These are phyloP conservation scores for Rhododendron molle DNA, from an alignment of 148 eudicot species.

Conservation along the genomic window DNA sequence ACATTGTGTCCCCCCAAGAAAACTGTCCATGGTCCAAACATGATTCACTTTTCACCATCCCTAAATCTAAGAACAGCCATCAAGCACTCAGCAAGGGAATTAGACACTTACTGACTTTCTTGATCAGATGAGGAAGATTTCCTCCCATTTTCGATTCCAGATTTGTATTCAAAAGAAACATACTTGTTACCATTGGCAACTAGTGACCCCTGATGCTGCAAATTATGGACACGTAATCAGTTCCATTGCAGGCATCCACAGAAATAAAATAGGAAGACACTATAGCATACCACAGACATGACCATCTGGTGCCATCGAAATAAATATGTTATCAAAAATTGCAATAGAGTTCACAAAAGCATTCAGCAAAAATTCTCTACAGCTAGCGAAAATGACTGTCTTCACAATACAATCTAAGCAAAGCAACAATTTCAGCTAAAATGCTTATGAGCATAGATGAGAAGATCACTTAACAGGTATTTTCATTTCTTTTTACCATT, in stretches of 20 bases:
- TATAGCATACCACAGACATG: constrained; percentile 2
- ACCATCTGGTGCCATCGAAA: background rate
- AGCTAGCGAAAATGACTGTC: background rate
- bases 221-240: constrained; percentile 6
- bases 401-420: background rate
- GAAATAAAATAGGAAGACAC: constrained; percentile 7
- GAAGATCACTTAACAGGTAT: background rate
- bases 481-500: background rate
- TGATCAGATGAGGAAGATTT: constrained; percentile 92
- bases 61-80: background rate
- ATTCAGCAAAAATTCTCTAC: background rate
- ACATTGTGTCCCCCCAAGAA: background rate
- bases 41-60: background rate
- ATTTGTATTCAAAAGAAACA: constrained; percentile 74
- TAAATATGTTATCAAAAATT: background rate
- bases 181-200: constrained; percentile 80
- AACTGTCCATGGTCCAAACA: constrained; percentile 1
- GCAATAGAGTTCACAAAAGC: background rate
- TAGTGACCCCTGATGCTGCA: constrained; percentile 94
- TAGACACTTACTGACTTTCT: constrained; percentile 95
- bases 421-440: background rate
- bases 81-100: constrained; percentile 7
- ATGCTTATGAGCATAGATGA: background rate
- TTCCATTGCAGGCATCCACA: background rate
- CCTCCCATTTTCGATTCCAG: constrained; percentile 71